Conservation (phyloP, 805 yeast genomes). For the Monosporozyma siamensis region DNA sequence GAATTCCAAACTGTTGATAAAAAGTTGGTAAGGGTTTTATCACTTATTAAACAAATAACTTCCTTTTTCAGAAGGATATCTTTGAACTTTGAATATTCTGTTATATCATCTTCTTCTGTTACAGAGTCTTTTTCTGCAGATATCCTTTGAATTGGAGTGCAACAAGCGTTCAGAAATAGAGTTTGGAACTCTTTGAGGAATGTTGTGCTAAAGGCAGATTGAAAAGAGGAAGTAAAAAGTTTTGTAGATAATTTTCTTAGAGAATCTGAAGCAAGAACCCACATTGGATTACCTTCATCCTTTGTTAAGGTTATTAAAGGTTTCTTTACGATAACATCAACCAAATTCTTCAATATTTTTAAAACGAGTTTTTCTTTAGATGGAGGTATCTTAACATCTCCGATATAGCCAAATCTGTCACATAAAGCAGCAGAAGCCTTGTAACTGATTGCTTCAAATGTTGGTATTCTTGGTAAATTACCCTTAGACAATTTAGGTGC, state of each 20-base stretch:
- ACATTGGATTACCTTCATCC: constrained; percentile 32
- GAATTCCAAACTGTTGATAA: constrained; percentile 44
- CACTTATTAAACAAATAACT: constrained; percentile 21
- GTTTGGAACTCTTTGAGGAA: constrained; percentile 12
- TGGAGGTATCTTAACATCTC: constrained; percentile 31
- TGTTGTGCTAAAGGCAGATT: constrained; percentile 4
- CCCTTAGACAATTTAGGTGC: constrained; percentile 30
- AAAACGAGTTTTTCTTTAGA: constrained; percentile 35
- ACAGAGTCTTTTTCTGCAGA: constrained; percentile 22
- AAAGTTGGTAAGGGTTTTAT: constrained; percentile 34
- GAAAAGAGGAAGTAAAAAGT: constrained; percentile 7
- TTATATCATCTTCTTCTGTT: constrained; percentile 39
- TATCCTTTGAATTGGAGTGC: constrained; percentile 19
- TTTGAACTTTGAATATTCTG: constrained; percentile 37
- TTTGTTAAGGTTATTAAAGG: constrained; percentile 25
- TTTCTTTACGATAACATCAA: constrained; percentile 43
- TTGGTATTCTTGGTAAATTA: constrained; percentile 40
- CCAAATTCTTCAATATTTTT: constrained; percentile 40
- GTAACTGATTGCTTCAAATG: constrained; percentile 53
- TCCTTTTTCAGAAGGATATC: constrained; percentile 35
- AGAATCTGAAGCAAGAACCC: constrained; percentile 44
- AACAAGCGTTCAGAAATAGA: constrained; percentile 27
- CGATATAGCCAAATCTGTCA: constrained; percentile 29
- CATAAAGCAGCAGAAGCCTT: constrained; percentile 36
- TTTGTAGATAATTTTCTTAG: constrained; percentile 31